Evolutionary conservation across 1,284 basidiomycete genomes (phyloP).

Genomic region (Sanguinoderma infundibulare): DNA sequence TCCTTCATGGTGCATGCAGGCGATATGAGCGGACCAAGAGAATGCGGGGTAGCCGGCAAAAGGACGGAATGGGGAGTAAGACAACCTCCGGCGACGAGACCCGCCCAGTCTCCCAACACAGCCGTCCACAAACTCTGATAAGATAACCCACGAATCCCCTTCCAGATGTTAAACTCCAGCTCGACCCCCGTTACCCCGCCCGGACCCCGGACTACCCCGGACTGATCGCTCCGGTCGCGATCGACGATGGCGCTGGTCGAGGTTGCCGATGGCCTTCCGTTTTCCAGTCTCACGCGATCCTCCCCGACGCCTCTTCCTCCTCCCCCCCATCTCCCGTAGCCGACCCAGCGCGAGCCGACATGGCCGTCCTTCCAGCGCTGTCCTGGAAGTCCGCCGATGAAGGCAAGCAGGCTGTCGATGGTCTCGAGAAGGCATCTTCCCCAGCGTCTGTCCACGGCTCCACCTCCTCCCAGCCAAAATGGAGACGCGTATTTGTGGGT

Average conservation of each 20-base stretch:
- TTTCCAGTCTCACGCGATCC: too few species aligned
- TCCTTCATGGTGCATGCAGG: slow-evolving; percentile 31
- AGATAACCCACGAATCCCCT: too few species aligned
- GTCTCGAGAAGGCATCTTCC: slow-evolving; percentile 19
- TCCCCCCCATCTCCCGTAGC: not conserved
- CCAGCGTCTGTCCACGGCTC: not conserved
- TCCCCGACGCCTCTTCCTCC: not conserved
- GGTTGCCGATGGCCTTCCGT: too few species aligned
- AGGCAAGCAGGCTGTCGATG: slow-evolving; percentile 13
- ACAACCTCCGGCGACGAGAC: not conserved
- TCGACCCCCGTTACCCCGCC: too few species aligned
- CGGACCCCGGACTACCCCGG: too few species aligned
- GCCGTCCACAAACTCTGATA: not conserved
- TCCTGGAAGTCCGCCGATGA: slow-evolving; percentile 19
- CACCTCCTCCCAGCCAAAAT: slow-evolving; percentile 15
- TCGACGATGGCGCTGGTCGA: too few species aligned
- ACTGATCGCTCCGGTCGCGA: too few species aligned
- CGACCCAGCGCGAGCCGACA: not conserved
- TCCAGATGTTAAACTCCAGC: too few species aligned
- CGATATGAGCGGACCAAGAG: not conserved
- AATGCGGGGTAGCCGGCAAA: slow-evolving; percentile 17
- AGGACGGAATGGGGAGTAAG: slow-evolving; percentile 11
- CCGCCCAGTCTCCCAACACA: not conserved
- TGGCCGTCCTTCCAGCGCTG: slow-evolving; percentile 11
- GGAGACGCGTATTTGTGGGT: slow-evolving; percentile 32